Evolutionary conservation across 371 early-diverging fungal species (phyloP), one percentile per base, ranked within the genome.

Genomic region (Funneliformis caledonium): DNA sequence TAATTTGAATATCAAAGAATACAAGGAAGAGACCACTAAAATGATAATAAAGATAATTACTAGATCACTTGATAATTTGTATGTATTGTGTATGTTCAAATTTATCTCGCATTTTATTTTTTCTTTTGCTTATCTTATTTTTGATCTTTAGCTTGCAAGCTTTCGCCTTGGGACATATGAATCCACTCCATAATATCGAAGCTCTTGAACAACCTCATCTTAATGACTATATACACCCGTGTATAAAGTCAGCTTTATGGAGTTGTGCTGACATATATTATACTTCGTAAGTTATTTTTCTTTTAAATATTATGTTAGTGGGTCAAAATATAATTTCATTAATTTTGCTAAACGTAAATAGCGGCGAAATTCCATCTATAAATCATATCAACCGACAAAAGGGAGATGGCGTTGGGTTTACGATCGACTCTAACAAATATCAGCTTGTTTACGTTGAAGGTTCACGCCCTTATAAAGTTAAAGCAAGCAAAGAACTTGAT

Each of bases 381-480:
- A 64, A 81, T 50, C 56, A 80, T 26, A 76, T 72, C 4, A 73
- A 80, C 16, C 16, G 67, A 22, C 7, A 81, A 33, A 8, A 45
- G 9, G 31, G 8, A 22, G 81, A 81, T 16, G 75, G 81, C 1
- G 12, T 64, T 45, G 76, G 65, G 2, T 81, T 61, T 42, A 74
- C 75, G 4, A 47, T n/a, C 10, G 22, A 65, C 16, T 64, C 64
- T 11, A 33, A n/a, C 26, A 26, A 26, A 26, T 26, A 26, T 26
- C 26, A 26, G 26, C 26, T 26, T 26, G 26, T 26, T 26, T 26
- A 26, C 26, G 26, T 26, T 26, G 76, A 81, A 75, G 76, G 65
- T 33, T 61, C 73, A 8, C 62, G 73, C 52, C 68, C 76, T 4
- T 69, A 69, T 45, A 69, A 45, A 43, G 47, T n/a, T 37, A 45